Evolutionary conservation across 352 stramenopile genomes (phyloP).

Genomic region (Globisporangium nagaii): DNA sequence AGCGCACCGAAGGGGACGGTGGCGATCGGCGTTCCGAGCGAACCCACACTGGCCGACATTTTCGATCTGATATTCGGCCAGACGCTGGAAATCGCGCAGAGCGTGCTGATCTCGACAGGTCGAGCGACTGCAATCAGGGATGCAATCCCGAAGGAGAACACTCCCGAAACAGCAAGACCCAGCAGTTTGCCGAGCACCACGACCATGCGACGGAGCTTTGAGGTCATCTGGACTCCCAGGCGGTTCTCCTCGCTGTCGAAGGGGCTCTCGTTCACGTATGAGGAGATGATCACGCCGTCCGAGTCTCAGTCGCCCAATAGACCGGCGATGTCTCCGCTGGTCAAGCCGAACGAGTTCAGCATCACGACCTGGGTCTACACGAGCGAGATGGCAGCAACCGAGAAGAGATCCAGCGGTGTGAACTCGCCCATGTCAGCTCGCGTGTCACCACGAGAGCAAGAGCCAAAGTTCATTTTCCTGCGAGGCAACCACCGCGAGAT

Average conservation of each 20-base stretch:
- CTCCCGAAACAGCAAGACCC: not conserved
- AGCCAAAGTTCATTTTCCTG: conserved; percentile 63
- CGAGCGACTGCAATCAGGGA: not conserved
- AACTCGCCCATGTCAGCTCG: not conserved
- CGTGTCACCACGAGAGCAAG: conserved; percentile 6
- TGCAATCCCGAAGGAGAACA: not conserved
- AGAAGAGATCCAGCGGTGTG: not conserved
- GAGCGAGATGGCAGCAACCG: conserved; percentile 2
- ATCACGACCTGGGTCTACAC: conserved; percentile 86
- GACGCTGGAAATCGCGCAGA: not conserved
- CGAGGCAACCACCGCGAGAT: conserved; percentile 62
- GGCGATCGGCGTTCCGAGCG: not conserved
- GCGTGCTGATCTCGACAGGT: not conserved
- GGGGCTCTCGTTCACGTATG: conserved; percentile 51
- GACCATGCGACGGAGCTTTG: conserved; percentile 47
- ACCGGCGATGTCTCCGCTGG: conserved; percentile 40
- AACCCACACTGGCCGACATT: not conserved
- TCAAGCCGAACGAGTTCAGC: conserved; percentile 81
- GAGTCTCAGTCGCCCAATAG: not conserved
- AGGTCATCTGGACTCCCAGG: conserved; percentile 57
- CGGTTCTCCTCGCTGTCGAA: conserved; percentile 54
- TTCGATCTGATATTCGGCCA: conserved; percentile 5
- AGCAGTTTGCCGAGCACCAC: not conserved
- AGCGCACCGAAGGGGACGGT: not conserved
- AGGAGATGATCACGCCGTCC: conserved; percentile 34